These are phyloP conservation scores for Colletotrichum sidae DNA, from an alignment of 2,329 filamentous ascomycete genomes.

Conservation along the genomic window DNA sequence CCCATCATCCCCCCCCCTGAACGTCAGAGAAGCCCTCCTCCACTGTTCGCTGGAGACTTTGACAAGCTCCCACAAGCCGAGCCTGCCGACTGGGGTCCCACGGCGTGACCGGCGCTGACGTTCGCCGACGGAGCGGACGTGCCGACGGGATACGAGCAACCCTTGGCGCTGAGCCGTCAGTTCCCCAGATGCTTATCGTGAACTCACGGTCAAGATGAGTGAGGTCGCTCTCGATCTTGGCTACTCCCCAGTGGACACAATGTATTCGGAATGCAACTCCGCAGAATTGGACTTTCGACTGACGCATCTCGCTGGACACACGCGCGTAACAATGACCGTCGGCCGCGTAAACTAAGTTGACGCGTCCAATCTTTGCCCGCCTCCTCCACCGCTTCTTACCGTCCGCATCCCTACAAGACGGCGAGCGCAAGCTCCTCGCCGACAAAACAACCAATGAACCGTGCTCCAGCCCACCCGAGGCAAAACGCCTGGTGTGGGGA, in stretches of 20 bases:
- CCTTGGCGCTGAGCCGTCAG: constrained; percentile 19
- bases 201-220: background rate
- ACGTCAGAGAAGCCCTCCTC: no score
- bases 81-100: constrained; percentile 21
- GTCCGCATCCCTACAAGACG: constrained; percentile 1
- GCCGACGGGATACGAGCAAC: constrained; percentile 29
- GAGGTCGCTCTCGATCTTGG: background rate
- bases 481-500: constrained; percentile 10
- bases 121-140: constrained; percentile 23
- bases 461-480: constrained; percentile 23
- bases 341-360: constrained; percentile 11
- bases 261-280: background rate
- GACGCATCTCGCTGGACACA: background rate
- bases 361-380: constrained; percentile 3
- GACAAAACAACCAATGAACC: constrained; percentile 31
- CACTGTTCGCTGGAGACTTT: constrained; percentile 6
- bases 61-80: constrained; percentile 33
- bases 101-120: constrained; percentile 19
- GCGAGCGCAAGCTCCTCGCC: constrained; percentile 26
- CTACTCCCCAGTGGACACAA: background rate
- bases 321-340: background rate
- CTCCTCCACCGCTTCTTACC: constrained; percentile 13
- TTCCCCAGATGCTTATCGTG: constrained; percentile 28
- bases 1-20: no score
- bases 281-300: background rate